Conservation (phyloP, 345 rosid species). For the Acer campestre region DNA sequence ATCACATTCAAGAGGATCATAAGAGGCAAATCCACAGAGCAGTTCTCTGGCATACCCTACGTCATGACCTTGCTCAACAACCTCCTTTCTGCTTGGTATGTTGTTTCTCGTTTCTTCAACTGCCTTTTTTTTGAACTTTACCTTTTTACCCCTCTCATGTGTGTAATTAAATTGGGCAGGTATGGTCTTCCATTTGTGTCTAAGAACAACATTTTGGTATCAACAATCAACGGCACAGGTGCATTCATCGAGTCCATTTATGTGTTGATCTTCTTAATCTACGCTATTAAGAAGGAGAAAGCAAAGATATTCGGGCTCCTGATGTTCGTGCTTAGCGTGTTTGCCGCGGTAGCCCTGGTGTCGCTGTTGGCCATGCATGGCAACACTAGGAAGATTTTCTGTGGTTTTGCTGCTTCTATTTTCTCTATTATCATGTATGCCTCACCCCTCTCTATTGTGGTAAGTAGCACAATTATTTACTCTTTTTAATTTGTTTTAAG, state of each 20-base stretch:
- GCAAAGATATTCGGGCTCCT: conserved; percentile 68
- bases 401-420: conserved; percentile 78
- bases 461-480: conserved; percentile 27
- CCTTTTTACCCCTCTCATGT: background rate
- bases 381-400: conserved; percentile 65
- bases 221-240: conserved; percentile 86
- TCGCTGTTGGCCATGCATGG: conserved; percentile 78
- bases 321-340: conserved; percentile 48
- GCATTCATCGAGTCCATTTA: conserved; percentile 66
- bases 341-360: conserved; percentile 58
- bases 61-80: conserved; percentile 96
- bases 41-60: conserved; percentile 97
- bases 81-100: conserved; percentile 93
- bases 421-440: conserved; percentile 97
- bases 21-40: conserved; percentile 67
- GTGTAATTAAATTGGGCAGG: conserved; percentile 39
- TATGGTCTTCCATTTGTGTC: conserved; percentile 95
- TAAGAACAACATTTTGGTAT: conserved; percentile 69
- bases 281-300: conserved; percentile 77
- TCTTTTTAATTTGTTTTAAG: background rate
- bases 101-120: conserved; percentile 15
- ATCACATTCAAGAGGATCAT: conserved; percentile 88
- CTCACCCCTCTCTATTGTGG: conserved; percentile 95
- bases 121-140: background rate
- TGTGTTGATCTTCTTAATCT: conserved; percentile 63